Evolutionary conservation across 257 asterid species (phyloP).

Genomic region (Ligustrum vulgare): DNA sequence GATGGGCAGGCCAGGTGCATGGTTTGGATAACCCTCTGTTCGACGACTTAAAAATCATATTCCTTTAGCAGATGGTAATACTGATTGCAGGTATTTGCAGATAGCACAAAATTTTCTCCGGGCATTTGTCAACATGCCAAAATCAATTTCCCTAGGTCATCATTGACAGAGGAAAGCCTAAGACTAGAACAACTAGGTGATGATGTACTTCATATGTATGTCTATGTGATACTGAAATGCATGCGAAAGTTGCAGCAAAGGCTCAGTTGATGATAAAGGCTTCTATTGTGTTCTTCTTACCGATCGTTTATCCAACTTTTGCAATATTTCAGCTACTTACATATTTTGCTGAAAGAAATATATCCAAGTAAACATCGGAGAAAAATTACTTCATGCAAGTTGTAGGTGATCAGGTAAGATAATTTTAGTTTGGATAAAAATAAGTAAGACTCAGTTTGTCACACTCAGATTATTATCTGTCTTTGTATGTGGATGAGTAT

Average conservation of each 20-base stretch:
- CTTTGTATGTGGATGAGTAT: background rate
- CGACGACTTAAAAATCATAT: constrained; percentile 18
- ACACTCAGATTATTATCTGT: background rate
- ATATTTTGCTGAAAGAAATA: constrained; percentile 73
- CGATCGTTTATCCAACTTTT: constrained; percentile 4
- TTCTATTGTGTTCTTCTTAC: background rate
- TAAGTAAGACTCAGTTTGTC: background rate
- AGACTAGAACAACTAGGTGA: constrained; percentile 45
- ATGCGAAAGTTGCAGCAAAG: too few relatives aligned
- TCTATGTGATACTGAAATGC: too few relatives aligned
- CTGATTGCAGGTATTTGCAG: constrained; percentile 46
- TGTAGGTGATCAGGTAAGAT: constrained; percentile 55
- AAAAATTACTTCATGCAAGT: constrained; percentile 74
- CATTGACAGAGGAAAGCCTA: constrained; percentile 35
- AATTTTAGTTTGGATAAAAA: background rate
- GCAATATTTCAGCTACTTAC: constrained; percentile 47
- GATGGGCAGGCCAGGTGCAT: constrained; percentile 70
- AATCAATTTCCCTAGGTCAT: constrained; percentile 21
- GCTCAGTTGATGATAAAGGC: background rate
- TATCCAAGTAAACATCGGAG: constrained; percentile 61
- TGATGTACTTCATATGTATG: constrained; percentile 37
- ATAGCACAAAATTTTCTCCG: constrained; percentile 19
- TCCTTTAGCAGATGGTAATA: constrained; percentile 30
- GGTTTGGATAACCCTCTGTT: constrained; percentile 22
- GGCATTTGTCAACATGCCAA: constrained; percentile 26